Base-by-base conservation (phyloP, 441 rosid species). In the Jatropha multifida region DNA sequence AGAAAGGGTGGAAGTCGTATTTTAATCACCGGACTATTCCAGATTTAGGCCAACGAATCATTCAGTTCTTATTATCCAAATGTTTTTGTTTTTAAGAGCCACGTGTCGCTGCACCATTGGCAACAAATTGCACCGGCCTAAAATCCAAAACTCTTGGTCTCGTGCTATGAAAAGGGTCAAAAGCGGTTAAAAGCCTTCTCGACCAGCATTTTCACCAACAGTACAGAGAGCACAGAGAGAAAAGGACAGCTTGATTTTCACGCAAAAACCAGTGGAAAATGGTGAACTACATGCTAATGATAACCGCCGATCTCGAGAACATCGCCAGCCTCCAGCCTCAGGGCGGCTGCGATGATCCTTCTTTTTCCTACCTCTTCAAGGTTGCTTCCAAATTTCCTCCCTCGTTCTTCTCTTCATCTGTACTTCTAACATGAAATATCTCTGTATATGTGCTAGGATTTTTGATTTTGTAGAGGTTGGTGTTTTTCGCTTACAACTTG, bases 271-370 rank as follows among this genome's bases (percentile, higher is more conserved):
- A 52, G 32, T 41, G 42, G 20, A 17, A 79, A 81, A 94, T 94
- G 98, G 97, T 94, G 94, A 91, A 93, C 80, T 86, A 74, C 83
- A 48, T 86, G 90, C 92, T 94, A 5, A 82, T 83, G 92, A 87
- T 94, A 76, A 78, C 86, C 55, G 97, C 93, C 69, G 94, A 91
- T 49, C 90, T 94, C 66, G 93, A 93, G 82, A 94, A 86, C 78
- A 87, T 94, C 74, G 87, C 96, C 26, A 76, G 82, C 65, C 91
- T 94, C 73, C 91, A 92, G 79, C 99, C 97, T 48, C 85, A 88
- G 18, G 94, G 84, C 73, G 94, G 97, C 81, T 89, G 92, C 81
- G 92, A 94, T 65, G 97, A 90, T 83, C 80, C 90, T 59, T 62
- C 80, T 79, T 94, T 91, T 88, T 76, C 91, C 76, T 94, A 81